A percentile compares a stretch with the other conserved stretches of the same genome.
phyloP scores from a whole-genome alignment of 768 basidiomycete genomes.

The Albatrellus ellisii region DNA sequence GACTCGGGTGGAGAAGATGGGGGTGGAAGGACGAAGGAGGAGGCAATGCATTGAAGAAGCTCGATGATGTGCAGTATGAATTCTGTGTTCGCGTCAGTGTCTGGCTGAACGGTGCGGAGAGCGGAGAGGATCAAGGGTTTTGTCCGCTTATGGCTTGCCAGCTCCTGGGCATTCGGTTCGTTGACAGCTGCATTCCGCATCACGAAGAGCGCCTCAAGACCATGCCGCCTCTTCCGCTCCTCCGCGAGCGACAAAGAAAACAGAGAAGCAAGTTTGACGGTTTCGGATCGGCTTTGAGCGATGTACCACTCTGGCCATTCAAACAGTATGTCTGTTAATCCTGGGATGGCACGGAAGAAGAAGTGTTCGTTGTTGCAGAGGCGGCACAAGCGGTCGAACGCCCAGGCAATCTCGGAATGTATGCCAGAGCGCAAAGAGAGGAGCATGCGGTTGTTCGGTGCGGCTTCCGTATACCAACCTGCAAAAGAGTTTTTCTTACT shows the following conservation, averaged over 20 bases:
- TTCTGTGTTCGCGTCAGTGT: constrained; percentile 57
- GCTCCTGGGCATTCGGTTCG: constrained; percentile 49
- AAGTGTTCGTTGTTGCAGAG: constrained; percentile 74
- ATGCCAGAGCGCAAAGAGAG: constrained; percentile 80
- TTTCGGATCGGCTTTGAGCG: constrained; percentile 17
- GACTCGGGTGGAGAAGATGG: constrained; percentile 19
- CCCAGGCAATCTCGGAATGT: constrained; percentile 75
- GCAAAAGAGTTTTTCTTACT: constrained; percentile 5
- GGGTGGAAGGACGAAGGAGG: constrained; percentile 27
- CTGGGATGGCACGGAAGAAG: constrained; percentile 55
- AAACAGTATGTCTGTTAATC: constrained; percentile 72
- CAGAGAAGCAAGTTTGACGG: constrained; percentile 19
- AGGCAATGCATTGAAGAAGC: constrained; percentile 49
- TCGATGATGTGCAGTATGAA: constrained; percentile 63
- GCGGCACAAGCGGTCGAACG: constrained; percentile 74
- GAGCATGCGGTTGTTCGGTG: constrained; percentile 78
- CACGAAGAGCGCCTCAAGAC: constrained; percentile 76
- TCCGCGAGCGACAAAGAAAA: constrained; percentile 43
- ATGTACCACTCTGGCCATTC: constrained; percentile 85
- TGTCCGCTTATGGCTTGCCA: constrained; percentile 46
- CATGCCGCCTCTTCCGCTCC: constrained; percentile 51
- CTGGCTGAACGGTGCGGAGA: constrained; percentile 44
- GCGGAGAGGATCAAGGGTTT: constrained; percentile 53
- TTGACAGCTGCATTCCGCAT: constrained; percentile 76
- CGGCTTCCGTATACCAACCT: constrained; percentile 83